Evolutionary conservation across 2,329 filamentous ascomycete species (phyloP).

Genomic region (Ascochyta lentis): DNA sequence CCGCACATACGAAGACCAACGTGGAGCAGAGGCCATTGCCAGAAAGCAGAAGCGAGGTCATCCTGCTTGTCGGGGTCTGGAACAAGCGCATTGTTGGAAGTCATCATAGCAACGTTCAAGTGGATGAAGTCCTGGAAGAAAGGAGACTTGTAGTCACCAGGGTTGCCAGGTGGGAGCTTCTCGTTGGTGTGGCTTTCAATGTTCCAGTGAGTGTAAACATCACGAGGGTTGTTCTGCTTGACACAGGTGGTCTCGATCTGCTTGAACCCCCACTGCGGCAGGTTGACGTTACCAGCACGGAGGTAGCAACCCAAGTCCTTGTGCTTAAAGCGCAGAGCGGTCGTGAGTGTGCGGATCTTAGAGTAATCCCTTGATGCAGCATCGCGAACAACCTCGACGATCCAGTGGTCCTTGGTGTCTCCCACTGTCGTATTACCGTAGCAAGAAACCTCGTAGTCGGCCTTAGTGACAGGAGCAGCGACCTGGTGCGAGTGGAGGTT

Average conservation of each 20-base stretch:
- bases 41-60: slow-evolving; percentile 93
- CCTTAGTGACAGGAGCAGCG: slow-evolving; percentile 85
- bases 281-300: slow-evolving; percentile 91
- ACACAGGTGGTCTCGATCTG: slow-evolving; percentile 97
- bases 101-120: slow-evolving; percentile 99
- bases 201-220: slow-evolving; percentile 99
- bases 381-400: slow-evolving; percentile 88
- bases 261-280: slow-evolving; percentile 99
- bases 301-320: slow-evolving; percentile 87
- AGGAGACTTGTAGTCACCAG: slow-evolving; percentile 92
- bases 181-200: slow-evolving; percentile 95
- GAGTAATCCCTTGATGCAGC: slow-evolving; percentile 85
- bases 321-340: slow-evolving; percentile 88
- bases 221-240: slow-evolving; percentile 89
- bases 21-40: slow-evolving; percentile 97
- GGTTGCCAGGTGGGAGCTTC: slow-evolving; percentile 85
- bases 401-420: slow-evolving; percentile 98
- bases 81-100: slow-evolving; percentile 96
- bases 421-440: slow-evolving; percentile 96
- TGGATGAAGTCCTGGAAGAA: slow-evolving; percentile 98
- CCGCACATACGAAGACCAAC: slow-evolving; percentile 98
- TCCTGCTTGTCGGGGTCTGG: slow-evolving; percentile 99
- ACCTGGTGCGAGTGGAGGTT: slow-evolving; percentile 96
- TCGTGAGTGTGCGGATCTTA: slow-evolving; percentile 88
- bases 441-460: slow-evolving; percentile 89